phyloP scores from a whole-genome alignment of 805 yeast species.

The Monosporozyma solicola region DNA sequence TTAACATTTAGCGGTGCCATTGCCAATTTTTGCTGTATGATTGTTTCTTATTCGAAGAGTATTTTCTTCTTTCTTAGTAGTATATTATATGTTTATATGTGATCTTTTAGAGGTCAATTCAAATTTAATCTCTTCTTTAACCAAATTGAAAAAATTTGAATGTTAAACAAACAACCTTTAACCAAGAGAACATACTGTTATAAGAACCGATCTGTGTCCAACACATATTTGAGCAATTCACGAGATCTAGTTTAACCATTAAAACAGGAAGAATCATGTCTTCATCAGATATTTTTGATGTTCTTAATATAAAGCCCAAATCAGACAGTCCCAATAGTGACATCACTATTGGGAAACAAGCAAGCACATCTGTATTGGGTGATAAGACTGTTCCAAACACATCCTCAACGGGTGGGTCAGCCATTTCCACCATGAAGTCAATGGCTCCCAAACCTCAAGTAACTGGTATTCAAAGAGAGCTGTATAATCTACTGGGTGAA shows the following conservation, averaged over 20 bases:
- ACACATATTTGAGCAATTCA: background rate
- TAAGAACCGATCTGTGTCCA: background rate
- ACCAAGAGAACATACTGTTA: background rate
- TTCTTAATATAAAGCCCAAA: conserved; percentile 51
- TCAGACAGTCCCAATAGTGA: conserved; percentile 16
- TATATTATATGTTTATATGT: too few relatives aligned
- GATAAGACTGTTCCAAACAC: conserved; percentile 1
- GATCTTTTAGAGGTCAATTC: conserved; percentile 15
- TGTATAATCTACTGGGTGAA: conserved; percentile 81
- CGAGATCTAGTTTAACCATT: background rate
- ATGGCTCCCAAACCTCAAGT: conserved; percentile 24
- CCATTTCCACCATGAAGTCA: conserved; percentile 4
- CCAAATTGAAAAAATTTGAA: background rate
- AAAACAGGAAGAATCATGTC: conserved; percentile 18
- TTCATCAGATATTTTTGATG: conserved; percentile 65
- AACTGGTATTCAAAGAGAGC: conserved; percentile 80
- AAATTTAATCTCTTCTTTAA: background rate
- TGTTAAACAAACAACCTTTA: background rate
- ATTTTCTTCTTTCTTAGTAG: conserved; percentile 59
- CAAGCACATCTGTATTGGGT: conserved; percentile 3
- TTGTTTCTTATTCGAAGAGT: conserved; percentile 29
- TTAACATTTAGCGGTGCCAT: background rate
- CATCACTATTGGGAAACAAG: conserved; percentile 13
- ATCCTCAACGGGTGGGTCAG: conserved; percentile 2
- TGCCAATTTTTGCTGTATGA: conserved; percentile 29